Conservation (phyloP, 192 early-diverging fungal species). For the Coemansia sp. region DNA sequence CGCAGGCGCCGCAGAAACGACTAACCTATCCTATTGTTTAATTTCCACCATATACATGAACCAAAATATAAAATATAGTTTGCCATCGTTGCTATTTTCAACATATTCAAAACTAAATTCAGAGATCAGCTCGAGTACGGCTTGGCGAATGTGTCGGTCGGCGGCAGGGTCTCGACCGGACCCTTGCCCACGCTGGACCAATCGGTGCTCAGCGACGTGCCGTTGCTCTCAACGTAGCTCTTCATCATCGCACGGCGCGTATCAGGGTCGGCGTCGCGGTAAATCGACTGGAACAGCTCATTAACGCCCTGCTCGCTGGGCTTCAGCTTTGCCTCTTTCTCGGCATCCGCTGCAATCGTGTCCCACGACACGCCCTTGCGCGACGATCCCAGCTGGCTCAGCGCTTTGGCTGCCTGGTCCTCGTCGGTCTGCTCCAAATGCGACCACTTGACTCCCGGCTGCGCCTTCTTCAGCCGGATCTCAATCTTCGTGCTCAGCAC, state of each 20-base stretch:
- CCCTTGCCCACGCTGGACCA: slow-evolving; percentile 89
- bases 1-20: slow-evolving; percentile 28
- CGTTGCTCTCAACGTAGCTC: slow-evolving; percentile 92
- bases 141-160: slow-evolving; percentile 90
- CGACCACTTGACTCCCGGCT: slow-evolving; percentile 80
- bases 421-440: slow-evolving; percentile 61
- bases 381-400: slow-evolving; percentile 54
- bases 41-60: no score
- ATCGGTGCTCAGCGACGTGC: slow-evolving; percentile 92
- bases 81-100: no score
- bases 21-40: neutral
- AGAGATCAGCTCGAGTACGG: slow-evolving; percentile 38
- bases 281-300: slow-evolving; percentile 90
- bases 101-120: no score
- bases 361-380: slow-evolving; percentile 82
- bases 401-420: slow-evolving; percentile 36
- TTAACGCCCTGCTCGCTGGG: slow-evolving; percentile 88
- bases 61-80: no score
- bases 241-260: slow-evolving; percentile 95
- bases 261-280: slow-evolving; percentile 85
- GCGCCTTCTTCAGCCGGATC: slow-evolving; percentile 79
- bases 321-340: slow-evolving; percentile 77
- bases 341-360: slow-evolving; percentile 68
- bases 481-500: slow-evolving; percentile 95
- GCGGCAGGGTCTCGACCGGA: slow-evolving; percentile 83